Conservation (phyloP, 1,139 yeast genomes). For the Pneumocystis canis region DNA sequence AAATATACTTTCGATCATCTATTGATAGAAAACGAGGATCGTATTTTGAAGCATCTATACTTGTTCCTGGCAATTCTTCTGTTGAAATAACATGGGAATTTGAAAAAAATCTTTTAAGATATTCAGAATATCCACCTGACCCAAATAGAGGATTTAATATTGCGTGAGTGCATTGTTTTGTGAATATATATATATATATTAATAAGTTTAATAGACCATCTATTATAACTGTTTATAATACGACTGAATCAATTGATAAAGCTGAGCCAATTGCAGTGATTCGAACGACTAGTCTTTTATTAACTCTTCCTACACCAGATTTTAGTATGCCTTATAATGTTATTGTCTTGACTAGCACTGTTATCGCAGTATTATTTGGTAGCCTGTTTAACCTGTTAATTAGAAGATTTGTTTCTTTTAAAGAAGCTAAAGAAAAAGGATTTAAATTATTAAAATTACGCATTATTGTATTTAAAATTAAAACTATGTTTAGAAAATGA, state of each 20-base stretch:
- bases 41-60: conserved; percentile 56
- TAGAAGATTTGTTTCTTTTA: conserved; percentile 62
- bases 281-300: conserved; percentile 70
- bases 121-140: conserved; percentile 95
- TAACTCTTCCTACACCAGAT: conserved; percentile 91
- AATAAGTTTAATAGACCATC: conserved; percentile 7
- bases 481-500: background rate
- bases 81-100: conserved; percentile 60
- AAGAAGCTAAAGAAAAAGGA: conserved; percentile 40
- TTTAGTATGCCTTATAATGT: conserved; percentile 98
- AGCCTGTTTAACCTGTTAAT: conserved; percentile 64
- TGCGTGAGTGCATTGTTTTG: conserved; percentile 43
- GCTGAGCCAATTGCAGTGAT: conserved; percentile 34
- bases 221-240: conserved; percentile 36
- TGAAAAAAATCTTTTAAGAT: conserved; percentile 70
- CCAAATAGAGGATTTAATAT: conserved; percentile 96
- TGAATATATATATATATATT: background rate
- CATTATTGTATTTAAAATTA: background rate
- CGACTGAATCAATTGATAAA: conserved; percentile 29
- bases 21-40: conserved; percentile 69
- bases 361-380: conserved; percentile 86
- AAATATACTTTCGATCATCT: conserved; percentile 59
- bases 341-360: conserved; percentile 82
- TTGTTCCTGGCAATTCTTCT: conserved; percentile 49
- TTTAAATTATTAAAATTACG: background rate